Base-by-base conservation (phyloP, 768 basidiomycete genomes). In the Rhizopogon salebrosus region DNA sequence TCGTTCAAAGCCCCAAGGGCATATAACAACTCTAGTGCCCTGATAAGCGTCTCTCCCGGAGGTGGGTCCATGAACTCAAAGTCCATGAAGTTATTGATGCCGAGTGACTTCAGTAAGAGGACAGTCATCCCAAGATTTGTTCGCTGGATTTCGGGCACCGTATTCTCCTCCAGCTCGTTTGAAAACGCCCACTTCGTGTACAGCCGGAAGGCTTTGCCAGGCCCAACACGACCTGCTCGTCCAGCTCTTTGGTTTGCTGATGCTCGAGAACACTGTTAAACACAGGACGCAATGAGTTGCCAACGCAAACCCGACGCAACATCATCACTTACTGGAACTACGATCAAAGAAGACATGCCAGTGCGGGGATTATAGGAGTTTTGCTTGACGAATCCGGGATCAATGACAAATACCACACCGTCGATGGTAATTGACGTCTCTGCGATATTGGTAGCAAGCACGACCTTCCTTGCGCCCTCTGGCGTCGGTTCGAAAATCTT, bases 401-500 rank as follows among this genome's bases (percentile, higher is more conserved):
- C 97, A 58, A 99, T 98, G 37, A 99, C 97, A 67, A 97, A 99
- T 2, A 98, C 95, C 6, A 99, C 97, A 26, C 97, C 97, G 51
- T 98, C 97, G 60, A 99, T 99, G 7, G 97, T 99, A 66, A 99
- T 99, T 6, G 92, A 95, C 4, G 97, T 99, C 71, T 99, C 97
- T n/a, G 97, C 97, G 58, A 99, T 98, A 64, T 99, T 99, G 20
- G 97, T 99, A 3, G 97, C 97, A 26, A 99, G 76, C 18, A 99
- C 97, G 42, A 99, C 95, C 72, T 99, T 99, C 53, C 97, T 79
- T 24, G 97, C 92, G 18, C 94, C 94, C 50, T 91, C 89, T 1
- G 95, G 97, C 4, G 97, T 99, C 1, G 97, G 95, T 69, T 99
- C 97, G 69, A 99, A 99, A 52, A 99, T 99, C 73, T 98, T 97